Evolutionary conservation across 306 rosid genomes (phyloP).

Genomic region (Leucaena leucocephala): DNA sequence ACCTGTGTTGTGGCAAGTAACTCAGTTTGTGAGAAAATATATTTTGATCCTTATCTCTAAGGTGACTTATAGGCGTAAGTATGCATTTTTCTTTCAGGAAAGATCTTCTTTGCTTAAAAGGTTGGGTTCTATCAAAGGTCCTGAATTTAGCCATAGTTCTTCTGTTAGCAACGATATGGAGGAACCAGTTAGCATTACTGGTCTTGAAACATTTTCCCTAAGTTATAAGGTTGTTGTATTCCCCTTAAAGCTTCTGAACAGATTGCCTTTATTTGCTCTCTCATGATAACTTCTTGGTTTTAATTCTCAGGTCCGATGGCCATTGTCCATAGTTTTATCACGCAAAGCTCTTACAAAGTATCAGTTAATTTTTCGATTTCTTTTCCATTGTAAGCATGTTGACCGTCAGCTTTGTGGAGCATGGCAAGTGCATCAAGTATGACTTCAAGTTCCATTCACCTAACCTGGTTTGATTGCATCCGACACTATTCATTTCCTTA

Average conservation of each 20-base stretch:
- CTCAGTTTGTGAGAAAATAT: conserved; percentile 36
- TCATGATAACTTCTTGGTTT: conserved; percentile 30
- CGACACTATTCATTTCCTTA: conserved; percentile 26
- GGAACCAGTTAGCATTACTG: conserved; percentile 75
- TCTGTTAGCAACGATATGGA: conserved; percentile 56
- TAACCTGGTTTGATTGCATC: conserved; percentile 27
- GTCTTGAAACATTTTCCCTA: conserved; percentile 90
- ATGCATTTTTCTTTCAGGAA: conserved; percentile 60
- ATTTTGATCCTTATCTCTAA: conserved; percentile 17
- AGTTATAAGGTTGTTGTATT: conserved; percentile 74
- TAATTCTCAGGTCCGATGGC: conserved; percentile 84
- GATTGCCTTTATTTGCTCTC: background rate
- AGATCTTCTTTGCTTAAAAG: conserved; percentile 80
- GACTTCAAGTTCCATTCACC: conserved; percentile 29
- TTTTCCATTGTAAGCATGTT: conserved; percentile 92
- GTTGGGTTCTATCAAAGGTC: conserved; percentile 64
- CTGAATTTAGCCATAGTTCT: conserved; percentile 50
- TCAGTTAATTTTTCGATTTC: conserved; percentile 90
- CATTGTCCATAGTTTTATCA: conserved; percentile 88
- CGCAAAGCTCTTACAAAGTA: conserved; percentile 81
- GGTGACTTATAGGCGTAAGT: conserved; percentile 6
- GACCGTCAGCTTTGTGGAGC: conserved; percentile 97
- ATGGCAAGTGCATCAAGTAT: conserved; percentile 98
- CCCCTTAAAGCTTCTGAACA: conserved; percentile 26
- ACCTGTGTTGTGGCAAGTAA: conserved; percentile 88